A percentile compares a stretch with the other conserved stretches of the same genome.
phyloP scores from a whole-genome alignment of 495 filamentous ascomycete species.

The Rusavskia elegans region DNA sequence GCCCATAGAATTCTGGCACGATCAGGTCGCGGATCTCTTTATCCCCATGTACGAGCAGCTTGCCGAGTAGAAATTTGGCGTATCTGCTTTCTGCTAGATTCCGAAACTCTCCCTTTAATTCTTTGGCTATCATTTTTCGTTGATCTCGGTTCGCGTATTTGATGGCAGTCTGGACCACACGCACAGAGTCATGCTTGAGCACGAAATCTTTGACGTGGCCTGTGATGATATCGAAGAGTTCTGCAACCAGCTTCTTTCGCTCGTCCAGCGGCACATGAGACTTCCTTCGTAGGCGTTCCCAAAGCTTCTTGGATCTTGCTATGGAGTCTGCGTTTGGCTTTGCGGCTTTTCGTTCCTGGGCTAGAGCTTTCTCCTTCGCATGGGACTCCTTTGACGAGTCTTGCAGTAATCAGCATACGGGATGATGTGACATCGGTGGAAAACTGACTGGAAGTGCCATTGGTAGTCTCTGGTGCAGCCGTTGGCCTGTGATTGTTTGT shows the following conservation, averaged over 20 bases:
- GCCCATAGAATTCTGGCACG: constrained; percentile 85
- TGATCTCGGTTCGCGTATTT: constrained; percentile 84
- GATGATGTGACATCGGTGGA: not conserved
- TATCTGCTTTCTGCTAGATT: constrained; percentile 84
- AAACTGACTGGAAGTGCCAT: not conserved
- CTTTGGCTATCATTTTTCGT: constrained; percentile 68
- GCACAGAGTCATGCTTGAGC: constrained; percentile 93
- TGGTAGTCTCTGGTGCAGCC: constrained; percentile 3
- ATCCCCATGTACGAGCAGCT: constrained; percentile 81
- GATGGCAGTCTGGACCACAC: constrained; percentile 87
- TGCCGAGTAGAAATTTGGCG: constrained; percentile 90
- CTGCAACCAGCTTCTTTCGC: constrained; percentile 67
- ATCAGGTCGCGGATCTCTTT: constrained; percentile 70
- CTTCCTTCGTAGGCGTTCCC: constrained; percentile 85
- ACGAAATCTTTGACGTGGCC: constrained; percentile 87
- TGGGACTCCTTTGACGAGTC: constrained; percentile 65
- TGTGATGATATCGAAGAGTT: constrained; percentile 81
- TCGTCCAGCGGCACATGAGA: constrained; percentile 78
- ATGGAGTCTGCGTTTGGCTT: constrained; percentile 87
- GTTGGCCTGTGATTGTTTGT: constrained; percentile 4
- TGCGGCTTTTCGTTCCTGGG: constrained; percentile 73
- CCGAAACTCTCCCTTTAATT: constrained; percentile 73
- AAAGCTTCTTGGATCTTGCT: constrained; percentile 83
- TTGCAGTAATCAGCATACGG: not conserved
- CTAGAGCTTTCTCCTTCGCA: constrained; percentile 77